Evolutionary conservation across 78 protist species (phyloP), one percentile per base, ranked within the genome.

Genomic region (Emiliania huxleyi): DNA sequence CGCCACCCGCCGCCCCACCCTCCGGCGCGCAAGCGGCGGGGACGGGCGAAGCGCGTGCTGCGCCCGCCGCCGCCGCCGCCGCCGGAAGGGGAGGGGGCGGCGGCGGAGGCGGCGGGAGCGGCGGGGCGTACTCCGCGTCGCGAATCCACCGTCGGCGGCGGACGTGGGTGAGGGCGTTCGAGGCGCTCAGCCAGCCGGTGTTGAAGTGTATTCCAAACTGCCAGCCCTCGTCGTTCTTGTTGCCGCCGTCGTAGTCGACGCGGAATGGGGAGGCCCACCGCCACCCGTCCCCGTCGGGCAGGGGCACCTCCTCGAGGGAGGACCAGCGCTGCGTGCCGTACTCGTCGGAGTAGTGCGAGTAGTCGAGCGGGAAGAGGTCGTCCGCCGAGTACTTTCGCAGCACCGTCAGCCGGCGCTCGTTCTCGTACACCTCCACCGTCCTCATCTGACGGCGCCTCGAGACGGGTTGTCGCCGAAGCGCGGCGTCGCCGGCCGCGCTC

Each of bases 291-390:
- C 71, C 71, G 29, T 22, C 15, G 3, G 69, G 15, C 69, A 55
- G 26, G 33, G 69, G 69, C 69, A 55, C 69, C 69, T 1, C 33
- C 29, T 22, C 69, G 26, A 55, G 12, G 5, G 12, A 6, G 33
- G 69, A 5, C 29, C 3, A 55, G 3, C 33, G 12, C 33, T 19
- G 69, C 33, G 3, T 6, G 69, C 69, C 69, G 42, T 6, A 1
- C 79, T 69, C 79, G 79, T 69, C 79, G 12, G 79, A 1, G 25
- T 1, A 69, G 40, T 2, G 40, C 38, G 38, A 1, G 40, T 6
- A 18, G 79, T 69, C 79, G 79, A 69, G 79, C 79, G 79, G 79
- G 38, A 69, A n/a, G 38, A 69, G 40, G 79, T 69, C 79, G 40
- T 6, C 40, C 25, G 79, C 35, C 29, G 40, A 18, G 40, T 69